Percentiles rank a stretch among this genome's conserved stretches.
Conservation (phyloP, 2,329 filamentous ascomycete genomes). For the Paecilomyces sp. region DNA sequence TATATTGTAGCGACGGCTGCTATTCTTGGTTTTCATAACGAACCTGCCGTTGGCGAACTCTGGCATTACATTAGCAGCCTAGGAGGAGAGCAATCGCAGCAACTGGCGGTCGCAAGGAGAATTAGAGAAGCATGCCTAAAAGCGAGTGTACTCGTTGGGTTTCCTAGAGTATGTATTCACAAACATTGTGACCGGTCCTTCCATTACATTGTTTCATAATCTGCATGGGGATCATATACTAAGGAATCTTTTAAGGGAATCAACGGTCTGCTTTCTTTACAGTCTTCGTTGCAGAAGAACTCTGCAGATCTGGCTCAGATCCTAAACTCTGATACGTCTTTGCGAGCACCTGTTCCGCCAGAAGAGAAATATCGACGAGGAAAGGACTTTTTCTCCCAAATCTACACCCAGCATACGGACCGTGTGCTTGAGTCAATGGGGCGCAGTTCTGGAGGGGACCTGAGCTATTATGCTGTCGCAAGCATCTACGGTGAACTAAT, state of each 20-base stretch:
- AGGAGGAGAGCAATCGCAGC: neutral
- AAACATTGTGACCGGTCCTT: neutral
- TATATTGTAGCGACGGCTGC: constrained; percentile 17
- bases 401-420: constrained; percentile 19
- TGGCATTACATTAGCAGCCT: constrained; percentile 14
- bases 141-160: constrained; percentile 20
- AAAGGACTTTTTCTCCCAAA: constrained; percentile 17
- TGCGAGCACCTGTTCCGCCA: constrained; percentile 8
- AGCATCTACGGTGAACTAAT: constrained; percentile 22
- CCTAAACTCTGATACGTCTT: constrained; percentile 11
- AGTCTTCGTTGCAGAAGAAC: constrained; percentile 11
- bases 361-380: constrained; percentile 15
- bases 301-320: constrained; percentile 8
- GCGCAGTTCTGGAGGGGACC: constrained; percentile 16
- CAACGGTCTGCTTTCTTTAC: constrained; percentile 17
- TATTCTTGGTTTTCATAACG: constrained; percentile 17
- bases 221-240: constrained; percentile 1
- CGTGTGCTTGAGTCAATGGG: constrained; percentile 17
- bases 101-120: constrained; percentile 13
- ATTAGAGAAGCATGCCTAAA: constrained; percentile 20
- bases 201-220: neutral
- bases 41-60: constrained; percentile 15
- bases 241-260: constrained; percentile 10
- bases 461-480: constrained; percentile 18
- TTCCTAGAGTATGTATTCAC: constrained; percentile 15